Base-by-base conservation (phyloP, 75 land plant species). In the Adiantum capillusveneris region DNA sequence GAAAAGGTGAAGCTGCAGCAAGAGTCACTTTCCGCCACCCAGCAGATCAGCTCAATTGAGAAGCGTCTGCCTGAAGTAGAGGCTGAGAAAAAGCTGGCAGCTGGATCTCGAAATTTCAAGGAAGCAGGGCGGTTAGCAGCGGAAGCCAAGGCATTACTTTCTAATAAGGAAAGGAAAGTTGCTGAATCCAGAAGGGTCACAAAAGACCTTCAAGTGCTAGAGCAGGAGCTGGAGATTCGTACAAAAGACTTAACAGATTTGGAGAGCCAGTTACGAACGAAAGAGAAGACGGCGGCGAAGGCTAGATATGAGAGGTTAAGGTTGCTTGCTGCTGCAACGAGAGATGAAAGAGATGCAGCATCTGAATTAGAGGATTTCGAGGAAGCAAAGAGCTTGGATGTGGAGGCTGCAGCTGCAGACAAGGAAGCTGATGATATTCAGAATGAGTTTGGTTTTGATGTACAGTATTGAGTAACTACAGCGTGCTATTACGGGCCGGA, bases 31-130 rank as follows among this genome's bases (percentile, higher is more conserved):
- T 68, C 83, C 25, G 56, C 57, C 27, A 88, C 76, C 49, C 93
- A 85, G 60, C 67, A 65, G 61, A 65, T 84, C 17, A 21, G 42
- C 25, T 81, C 77, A 57, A 71, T 85, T 41, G 89, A 88, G 21
- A 85, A 79, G 65, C 68, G 85, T 46, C 74, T 66, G 5, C 93
- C 89, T 50, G 93, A 84, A 44, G 57, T 88, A 37, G 93, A 88
- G 64, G 83, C 85, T 39, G 93, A 88, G 56, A 88, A 88, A 74
- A 88, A 74, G 67, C 80, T 81, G 48, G 93, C 93, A 36, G 89
- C 93, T 45, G 64, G 85, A 49, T 71, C 89, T 54, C 73, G 93
- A 54, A 88, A 88, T 55, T 88, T 88, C 70, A 88, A 85, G 63
- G 93, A 88, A 76, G 93, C 93, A 21, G 89, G 79, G 18, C 62